Evolutionary conservation across 805 yeast species (phyloP), one percentile per base, ranked within the genome.

Genomic region (Maudiozyma turicensis): DNA sequence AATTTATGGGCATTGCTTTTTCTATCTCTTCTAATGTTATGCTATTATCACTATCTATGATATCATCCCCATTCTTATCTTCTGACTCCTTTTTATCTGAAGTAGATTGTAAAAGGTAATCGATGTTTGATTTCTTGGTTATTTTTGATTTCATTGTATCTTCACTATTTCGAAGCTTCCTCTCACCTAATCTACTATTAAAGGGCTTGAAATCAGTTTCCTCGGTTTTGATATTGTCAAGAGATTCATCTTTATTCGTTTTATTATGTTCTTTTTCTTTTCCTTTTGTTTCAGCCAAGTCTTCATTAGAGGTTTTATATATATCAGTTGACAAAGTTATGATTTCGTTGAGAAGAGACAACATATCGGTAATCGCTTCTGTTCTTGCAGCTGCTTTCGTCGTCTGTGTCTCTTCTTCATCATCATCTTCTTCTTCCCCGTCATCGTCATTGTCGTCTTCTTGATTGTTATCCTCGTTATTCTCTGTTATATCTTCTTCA

Each of bases 11-110:
- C 28, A 50, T 13, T 33, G 44, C 13, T 20, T 33, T n/a, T 4
- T 28, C 44, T n/a, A 50, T 50, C 32, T 50, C 52, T 6, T 47
- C 42, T 7, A 9, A 20, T 4, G 48, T 42, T n/a, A 50, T 47
- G n/a, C 14, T 14, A 7, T 46, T 30, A 26, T 47, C 45, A 8
- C 34, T 39, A 8, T 34, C 34, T 3, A 8, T 45, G 26, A 20
- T 42, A 20, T 40, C 45, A 3, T 7, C 26, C 13, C 33, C 46
- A 20, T n/a, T 13, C n/a, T 7, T n/a, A n/a, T 42, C n/a, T 4
- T 35, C n/a, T 35, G 13, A 8, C 14, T 35, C 14, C 8, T 35
- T 35, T 35, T 35, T 15, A 35, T 35, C 38, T 35, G 38, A 9
- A n/a, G 3, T 20, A 20, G 13, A 15, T n/a, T 35, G 38, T 35